Conservation (phyloP, 2,329 filamentous ascomycete genomes). For the Monilinia polystroma region DNA sequence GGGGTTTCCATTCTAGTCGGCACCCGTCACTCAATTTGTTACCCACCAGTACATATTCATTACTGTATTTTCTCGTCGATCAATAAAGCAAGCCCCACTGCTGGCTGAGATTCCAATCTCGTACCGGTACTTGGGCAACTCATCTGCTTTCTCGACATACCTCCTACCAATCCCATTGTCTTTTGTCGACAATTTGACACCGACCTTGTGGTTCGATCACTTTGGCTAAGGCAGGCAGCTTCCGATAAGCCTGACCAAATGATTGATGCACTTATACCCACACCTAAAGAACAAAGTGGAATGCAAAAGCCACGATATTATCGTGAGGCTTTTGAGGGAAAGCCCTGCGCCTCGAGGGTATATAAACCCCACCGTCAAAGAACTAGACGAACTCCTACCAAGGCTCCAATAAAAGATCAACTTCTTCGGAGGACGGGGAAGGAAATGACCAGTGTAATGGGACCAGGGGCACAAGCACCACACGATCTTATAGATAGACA, state of each 20-base stretch:
- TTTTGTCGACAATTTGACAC: neutral
- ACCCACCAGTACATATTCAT: neutral
- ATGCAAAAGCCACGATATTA: slow-evolving; percentile 32
- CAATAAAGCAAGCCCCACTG: slow-evolving; percentile 5
- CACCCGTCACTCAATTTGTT: neutral
- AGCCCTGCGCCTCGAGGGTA: slow-evolving; percentile 32
- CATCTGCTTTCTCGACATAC: neutral
- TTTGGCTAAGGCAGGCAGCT: slow-evolving; percentile 13
- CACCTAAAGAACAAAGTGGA: slow-evolving; percentile 24
- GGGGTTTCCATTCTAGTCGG: slow-evolving; percentile 1
- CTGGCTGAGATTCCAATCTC: slow-evolving; percentile 6
- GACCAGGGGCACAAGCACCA: slow-evolving; percentile 25
- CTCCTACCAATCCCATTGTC: slow-evolving; percentile 1
- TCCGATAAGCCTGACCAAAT: slow-evolving; percentile 16
- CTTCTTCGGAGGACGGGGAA: slow-evolving; percentile 24
- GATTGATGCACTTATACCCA: slow-evolving; percentile 17
- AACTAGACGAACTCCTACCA: slow-evolving; percentile 26
- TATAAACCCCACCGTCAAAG: slow-evolving; percentile 35
- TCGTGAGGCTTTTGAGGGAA: slow-evolving; percentile 27
- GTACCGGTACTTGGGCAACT: slow-evolving; percentile 10
- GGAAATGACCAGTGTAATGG: slow-evolving; percentile 26
- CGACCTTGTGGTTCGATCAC: neutral
- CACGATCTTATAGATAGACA: slow-evolving; percentile 32
- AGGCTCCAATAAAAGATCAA: slow-evolving; percentile 23
- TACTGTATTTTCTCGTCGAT: neutral